These are phyloP conservation scores for Fusarium bulbicola DNA, from an alignment of 2,329 filamentous ascomycete genomes.

Conservation along the genomic window DNA sequence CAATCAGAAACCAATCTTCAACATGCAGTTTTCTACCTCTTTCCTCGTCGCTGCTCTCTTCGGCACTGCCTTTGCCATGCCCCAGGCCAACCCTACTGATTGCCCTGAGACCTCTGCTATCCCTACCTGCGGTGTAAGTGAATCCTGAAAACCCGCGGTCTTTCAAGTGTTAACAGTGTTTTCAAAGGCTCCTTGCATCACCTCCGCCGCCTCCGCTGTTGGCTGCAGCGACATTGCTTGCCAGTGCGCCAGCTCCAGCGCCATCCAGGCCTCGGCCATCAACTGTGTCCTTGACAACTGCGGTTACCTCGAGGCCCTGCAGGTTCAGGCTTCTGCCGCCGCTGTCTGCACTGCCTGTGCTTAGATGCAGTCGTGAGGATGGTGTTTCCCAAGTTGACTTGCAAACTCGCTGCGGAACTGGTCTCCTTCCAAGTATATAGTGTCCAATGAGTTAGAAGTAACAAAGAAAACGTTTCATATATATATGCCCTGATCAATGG, in stretches of 20 bases:
- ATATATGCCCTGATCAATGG: not conserved
- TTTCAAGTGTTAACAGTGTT: not conserved
- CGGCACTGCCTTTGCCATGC: constrained; percentile 17
- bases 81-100: constrained; percentile 23
- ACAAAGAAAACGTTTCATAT: too few species aligned
- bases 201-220: constrained; percentile 26
- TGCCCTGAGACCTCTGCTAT: constrained; percentile 33
- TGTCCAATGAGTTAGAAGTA: not conserved
- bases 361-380: not conserved
- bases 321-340: constrained; percentile 25
- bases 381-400: not conserved
- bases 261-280: constrained; percentile 27
- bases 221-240: constrained; percentile 30
- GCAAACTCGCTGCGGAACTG: not conserved
- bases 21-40: constrained; percentile 23
- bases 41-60: constrained; percentile 21
- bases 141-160: rapidly evolving
- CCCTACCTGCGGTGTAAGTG: constrained; percentile 31
- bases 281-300: constrained; percentile 29
- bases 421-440: not conserved
- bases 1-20: not conserved
- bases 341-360: constrained; percentile 34
- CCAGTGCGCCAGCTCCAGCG: constrained; percentile 28
- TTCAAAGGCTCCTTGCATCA: constrained; percentile 21
- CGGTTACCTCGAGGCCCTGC: constrained; percentile 14